Evolutionary conservation across 2,329 filamentous ascomycete species (phyloP).

Genomic region (Penicillium janthinellum): DNA sequence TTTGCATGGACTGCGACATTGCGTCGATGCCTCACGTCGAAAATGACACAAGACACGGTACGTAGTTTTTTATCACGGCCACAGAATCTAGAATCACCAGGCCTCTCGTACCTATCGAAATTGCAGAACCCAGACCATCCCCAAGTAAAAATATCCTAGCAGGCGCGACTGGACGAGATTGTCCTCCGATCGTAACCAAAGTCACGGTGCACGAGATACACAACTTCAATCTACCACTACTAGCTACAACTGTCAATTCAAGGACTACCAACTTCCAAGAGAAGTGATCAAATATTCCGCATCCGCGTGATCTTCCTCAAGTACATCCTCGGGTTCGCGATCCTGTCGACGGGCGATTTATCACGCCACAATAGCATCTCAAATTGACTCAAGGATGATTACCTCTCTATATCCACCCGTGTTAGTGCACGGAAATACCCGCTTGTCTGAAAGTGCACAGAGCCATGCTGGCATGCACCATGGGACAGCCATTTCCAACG

Average conservation of each 20-base stretch:
- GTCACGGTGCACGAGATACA: neutral
- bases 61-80: neutral
- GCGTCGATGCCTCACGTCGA: neutral
- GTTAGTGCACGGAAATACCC: neutral
- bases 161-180: neutral
- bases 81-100: neutral
- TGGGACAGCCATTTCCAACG: conserved; percentile 1
- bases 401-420: neutral
- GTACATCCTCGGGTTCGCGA: too few species aligned
- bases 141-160: neutral
- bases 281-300: neutral
- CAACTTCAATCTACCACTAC: neutral
- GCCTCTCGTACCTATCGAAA: neutral
- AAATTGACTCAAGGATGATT: neutral
- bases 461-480: neutral
- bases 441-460: neutral
- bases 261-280: neutral
- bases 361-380: neutral
- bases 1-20: neutral
- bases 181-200: neutral
- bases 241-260: neutral
- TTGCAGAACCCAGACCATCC: neutral
- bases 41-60: neutral
- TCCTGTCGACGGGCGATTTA: neutral
- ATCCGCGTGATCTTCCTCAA: too few species aligned